A percentile compares a stretch with the other conserved stretches of the same genome.
Conservation (phyloP, 1,139 yeast genomes). For the Yamadazyma atmosphaerica region DNA sequence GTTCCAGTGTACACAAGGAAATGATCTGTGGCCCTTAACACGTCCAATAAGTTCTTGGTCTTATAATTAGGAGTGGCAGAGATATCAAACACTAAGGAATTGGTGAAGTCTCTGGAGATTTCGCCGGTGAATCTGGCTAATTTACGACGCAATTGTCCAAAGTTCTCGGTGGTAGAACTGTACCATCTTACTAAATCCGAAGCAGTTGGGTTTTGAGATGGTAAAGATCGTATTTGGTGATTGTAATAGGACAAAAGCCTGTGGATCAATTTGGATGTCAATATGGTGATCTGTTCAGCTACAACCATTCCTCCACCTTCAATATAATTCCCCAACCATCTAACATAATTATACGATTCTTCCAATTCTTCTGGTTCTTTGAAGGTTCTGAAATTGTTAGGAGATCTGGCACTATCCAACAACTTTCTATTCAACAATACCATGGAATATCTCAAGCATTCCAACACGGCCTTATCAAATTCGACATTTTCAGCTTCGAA, state of each 20-base stretch:
- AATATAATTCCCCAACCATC: slow-evolving; percentile 67
- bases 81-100: slow-evolving; percentile 69
- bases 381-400: slow-evolving; percentile 71
- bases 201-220: slow-evolving; percentile 43
- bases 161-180: slow-evolving; percentile 77
- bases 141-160: slow-evolving; percentile 83
- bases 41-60: slow-evolving; percentile 55
- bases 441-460: slow-evolving; percentile 73
- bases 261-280: slow-evolving; percentile 67
- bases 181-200: slow-evolving; percentile 78
- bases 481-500: slow-evolving; percentile 56
- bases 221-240: slow-evolving; percentile 69
- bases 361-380: slow-evolving; percentile 91
- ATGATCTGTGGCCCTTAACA: slow-evolving; percentile 65
- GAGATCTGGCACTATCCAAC: slow-evolving; percentile 69
- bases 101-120: slow-evolving; percentile 71
- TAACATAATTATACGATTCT: slow-evolving; percentile 73
- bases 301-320: slow-evolving; percentile 86
- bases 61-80: slow-evolving; percentile 48
- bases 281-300: slow-evolving; percentile 69
- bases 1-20: slow-evolving; percentile 76
- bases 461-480: slow-evolving; percentile 71
- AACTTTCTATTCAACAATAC: slow-evolving; percentile 73
- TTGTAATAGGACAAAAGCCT: slow-evolving; percentile 71
- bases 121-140: slow-evolving; percentile 74